Base-by-base conservation (phyloP, 306 rosid species). In the Pterocarpus santalinus region DNA sequence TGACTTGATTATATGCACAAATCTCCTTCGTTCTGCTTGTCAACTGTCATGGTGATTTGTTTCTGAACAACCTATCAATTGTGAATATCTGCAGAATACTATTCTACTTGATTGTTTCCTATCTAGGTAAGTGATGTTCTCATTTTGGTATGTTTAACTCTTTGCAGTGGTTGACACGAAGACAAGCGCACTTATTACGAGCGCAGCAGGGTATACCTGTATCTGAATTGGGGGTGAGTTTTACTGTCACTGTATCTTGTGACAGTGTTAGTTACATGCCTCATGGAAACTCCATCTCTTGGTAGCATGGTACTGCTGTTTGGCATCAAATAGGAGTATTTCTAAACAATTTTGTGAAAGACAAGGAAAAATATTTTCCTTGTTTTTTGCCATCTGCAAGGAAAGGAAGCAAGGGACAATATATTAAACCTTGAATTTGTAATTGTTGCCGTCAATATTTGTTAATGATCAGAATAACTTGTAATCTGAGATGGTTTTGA, bases 141-240 rank as follows among this genome's bases (percentile, higher is more conserved):
- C 49, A 82, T 87, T 83, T 61, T 74, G 75, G 47, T 56, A 71
- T 62, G 69, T 75, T 80, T 60, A 69, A 80, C 69, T 60, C 44
- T 44, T 81, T 76, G 65, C 90, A 95, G 99, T 95, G 99, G 99
- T 81, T 92, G 92, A 77, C 92, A 14, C 91, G 99, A 86, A 92
- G 99, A 84, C 91, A 94, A 78, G 99, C 98, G 81, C 98, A 90
- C 90, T 86, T 89, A 60, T 56, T 95, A 75, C 99, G 97, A 72
- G 98, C 98, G 11, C 99, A 95, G 72, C 98, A 95, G 83, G 99
- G 99, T 60, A 91, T 95, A 68, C 99, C 99, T 72, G 83, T 95
- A 34, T 93, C 99, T 41, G 99, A 95, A 79, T 90, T 90, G 77
- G 99, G 98, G 88, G 99, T 93, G 83, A 87, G 88, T 32, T 69